These are phyloP conservation scores for Thelonectria blattea DNA, from an alignment of 2,329 filamentous ascomycete genomes.

Conservation along the genomic window DNA sequence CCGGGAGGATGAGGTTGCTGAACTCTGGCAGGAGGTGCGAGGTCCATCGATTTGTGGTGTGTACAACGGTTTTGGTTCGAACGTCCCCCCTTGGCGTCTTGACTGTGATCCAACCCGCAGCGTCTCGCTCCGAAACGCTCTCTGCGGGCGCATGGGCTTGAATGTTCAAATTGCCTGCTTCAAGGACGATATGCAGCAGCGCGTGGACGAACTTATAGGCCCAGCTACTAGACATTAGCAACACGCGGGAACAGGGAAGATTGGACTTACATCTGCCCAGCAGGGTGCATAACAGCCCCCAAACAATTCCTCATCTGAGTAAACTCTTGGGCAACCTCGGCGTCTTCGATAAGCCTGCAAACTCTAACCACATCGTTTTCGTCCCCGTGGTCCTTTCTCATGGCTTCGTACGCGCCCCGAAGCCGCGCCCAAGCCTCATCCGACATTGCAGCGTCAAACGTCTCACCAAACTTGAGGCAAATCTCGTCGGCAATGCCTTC, in stretches of 20 bases:
- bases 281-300: constrained; percentile 13
- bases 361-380: constrained; percentile 17
- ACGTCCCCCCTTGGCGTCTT: constrained; percentile 17
- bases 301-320: constrained; percentile 21
- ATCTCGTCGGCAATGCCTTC: constrained; percentile 17
- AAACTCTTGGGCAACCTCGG: constrained; percentile 15
- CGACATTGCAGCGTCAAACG: constrained; percentile 20
- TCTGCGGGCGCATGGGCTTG: constrained; percentile 16
- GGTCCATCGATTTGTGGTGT: constrained; percentile 20
- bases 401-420: constrained; percentile 8
- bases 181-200: constrained; percentile 13
- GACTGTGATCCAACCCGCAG: constrained; percentile 13
- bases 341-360: constrained; percentile 13
- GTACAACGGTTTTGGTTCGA: constrained; percentile 4
- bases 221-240: constrained; percentile 8
- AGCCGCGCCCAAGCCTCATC: constrained; percentile 18
- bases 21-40: constrained; percentile 18
- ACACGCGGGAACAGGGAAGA: background rate
- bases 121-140: constrained; percentile 13
- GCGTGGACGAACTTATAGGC: constrained; percentile 22
- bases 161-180: constrained; percentile 13
- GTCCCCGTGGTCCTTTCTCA: constrained; percentile 20
- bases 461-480: constrained; percentile 21
- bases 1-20: constrained; percentile 12
- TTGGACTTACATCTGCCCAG: constrained; percentile 15